These are phyloP conservation scores for Bipolaris bicolor DNA, from an alignment of 2,329 filamentous ascomycete species.

Conservation along the genomic window DNA sequence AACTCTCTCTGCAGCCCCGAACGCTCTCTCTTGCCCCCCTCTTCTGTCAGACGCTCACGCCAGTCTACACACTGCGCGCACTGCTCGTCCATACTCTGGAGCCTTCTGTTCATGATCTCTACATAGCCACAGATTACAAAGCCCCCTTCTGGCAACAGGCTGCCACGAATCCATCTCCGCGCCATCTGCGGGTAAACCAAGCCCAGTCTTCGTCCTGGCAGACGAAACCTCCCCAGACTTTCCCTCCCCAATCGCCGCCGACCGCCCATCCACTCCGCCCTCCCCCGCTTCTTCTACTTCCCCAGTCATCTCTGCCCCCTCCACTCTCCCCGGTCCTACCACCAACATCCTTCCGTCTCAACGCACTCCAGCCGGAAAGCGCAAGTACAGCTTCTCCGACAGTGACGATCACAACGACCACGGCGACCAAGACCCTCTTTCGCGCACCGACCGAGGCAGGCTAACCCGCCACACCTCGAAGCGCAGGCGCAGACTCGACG, in stretches of 20 bases:
- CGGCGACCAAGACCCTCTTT: constrained; percentile 20
- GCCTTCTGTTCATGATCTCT: constrained; percentile 2
- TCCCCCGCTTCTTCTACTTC: constrained; percentile 18
- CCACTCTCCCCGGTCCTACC: constrained; percentile 26
- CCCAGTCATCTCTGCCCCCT: constrained; percentile 18
- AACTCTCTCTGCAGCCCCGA: constrained; percentile 14
- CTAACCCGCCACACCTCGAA: constrained; percentile 48
- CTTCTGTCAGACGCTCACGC: neutral
- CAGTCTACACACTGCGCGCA: neutral
- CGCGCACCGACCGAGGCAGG: constrained; percentile 34
- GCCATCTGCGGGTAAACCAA: constrained; percentile 42
- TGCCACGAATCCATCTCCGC: constrained; percentile 34
- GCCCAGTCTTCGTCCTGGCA: constrained; percentile 69
- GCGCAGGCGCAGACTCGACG: constrained; percentile 51
- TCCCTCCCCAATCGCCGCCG: constrained; percentile 69
- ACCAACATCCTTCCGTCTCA: constrained; percentile 24
- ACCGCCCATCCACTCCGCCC: constrained; percentile 62
- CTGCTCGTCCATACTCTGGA: neutral
- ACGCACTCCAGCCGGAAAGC: constrained; percentile 34
- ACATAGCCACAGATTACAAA: constrained; percentile 15
- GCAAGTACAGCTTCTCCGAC: constrained; percentile 42
- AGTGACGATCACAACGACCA: constrained; percentile 37
- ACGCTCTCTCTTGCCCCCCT: constrained; percentile 6
- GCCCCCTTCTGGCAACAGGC: constrained; percentile 28
- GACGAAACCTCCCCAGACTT: constrained; percentile 65